phyloP scores from a whole-genome alignment of 2,329 filamentous ascomycete species.

The Sporothrix sp. region DNA sequence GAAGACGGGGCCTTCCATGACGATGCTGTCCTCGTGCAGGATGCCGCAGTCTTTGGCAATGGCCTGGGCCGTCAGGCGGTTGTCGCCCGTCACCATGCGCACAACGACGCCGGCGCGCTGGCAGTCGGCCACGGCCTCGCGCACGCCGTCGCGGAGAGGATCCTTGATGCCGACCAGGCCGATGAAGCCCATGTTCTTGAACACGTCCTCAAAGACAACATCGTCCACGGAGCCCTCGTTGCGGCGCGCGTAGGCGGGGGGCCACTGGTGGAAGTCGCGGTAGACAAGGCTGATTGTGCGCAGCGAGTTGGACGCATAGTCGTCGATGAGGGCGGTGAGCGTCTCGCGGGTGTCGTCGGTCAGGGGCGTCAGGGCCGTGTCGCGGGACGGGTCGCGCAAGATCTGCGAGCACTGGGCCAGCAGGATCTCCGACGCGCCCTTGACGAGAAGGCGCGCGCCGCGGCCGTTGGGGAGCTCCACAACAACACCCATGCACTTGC shows the following conservation, averaged over 20 bases:
- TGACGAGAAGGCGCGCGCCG: slow-evolving; percentile 46
- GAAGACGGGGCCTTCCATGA: slow-evolving; percentile 73
- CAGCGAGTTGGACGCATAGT: slow-evolving; percentile 69
- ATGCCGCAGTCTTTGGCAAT: slow-evolving; percentile 75
- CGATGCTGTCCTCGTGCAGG: slow-evolving; percentile 53
- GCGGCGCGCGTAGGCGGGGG: slow-evolving; percentile 52
- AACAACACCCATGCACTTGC: slow-evolving; percentile 62
- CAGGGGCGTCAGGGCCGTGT: slow-evolving; percentile 34
- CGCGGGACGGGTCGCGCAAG: slow-evolving; percentile 38
- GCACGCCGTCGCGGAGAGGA: slow-evolving; percentile 65
- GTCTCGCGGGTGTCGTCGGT: slow-evolving; percentile 44
- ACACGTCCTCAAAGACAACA: slow-evolving; percentile 56
- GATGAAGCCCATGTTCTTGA: slow-evolving; percentile 57
- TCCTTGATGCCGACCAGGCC: slow-evolving; percentile 74
- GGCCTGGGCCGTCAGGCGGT: slow-evolving; percentile 66
- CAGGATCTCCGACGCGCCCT: slow-evolving; percentile 58
- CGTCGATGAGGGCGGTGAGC: slow-evolving; percentile 59
- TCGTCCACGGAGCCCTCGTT: slow-evolving; percentile 48
- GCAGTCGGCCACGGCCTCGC: slow-evolving; percentile 61
- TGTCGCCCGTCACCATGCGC: slow-evolving; percentile 80
- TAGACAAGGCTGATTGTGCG: slow-evolving; percentile 79
- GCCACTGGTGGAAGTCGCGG: slow-evolving; percentile 78
- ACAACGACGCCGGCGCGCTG: slow-evolving; percentile 69
- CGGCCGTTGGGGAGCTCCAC: slow-evolving; percentile 40
- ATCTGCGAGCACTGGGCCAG: slow-evolving; percentile 45